phyloP scores from a whole-genome alignment of 1,284 basidiomycete species.

The Cryptococcus sp. region DNA sequence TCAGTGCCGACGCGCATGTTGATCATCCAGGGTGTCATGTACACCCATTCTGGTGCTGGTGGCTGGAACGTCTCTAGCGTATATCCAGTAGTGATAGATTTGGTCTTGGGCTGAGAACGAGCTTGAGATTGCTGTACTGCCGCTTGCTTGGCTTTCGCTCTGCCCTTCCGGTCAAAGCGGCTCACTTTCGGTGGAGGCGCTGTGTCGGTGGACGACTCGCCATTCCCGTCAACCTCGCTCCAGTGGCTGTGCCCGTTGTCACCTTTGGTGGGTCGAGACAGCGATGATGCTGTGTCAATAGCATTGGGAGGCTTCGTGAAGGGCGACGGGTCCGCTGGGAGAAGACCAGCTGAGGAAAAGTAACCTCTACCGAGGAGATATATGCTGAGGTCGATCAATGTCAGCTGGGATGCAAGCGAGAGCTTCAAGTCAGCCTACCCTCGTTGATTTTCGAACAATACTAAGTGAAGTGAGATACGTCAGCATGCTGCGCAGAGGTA shows the following conservation, averaged over 20 bases:
- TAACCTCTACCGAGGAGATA: slow-evolving; percentile 47
- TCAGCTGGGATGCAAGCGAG: neutral
- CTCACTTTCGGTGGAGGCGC: neutral
- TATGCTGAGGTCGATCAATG: slow-evolving; percentile 28
- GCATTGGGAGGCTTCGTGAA: slow-evolving; percentile 42
- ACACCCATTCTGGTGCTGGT: slow-evolving; percentile 49
- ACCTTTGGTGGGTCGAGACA: slow-evolving; percentile 6
- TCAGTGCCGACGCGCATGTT: slow-evolving; percentile 53
- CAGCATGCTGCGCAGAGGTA: neutral
- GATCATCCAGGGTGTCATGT: slow-evolving; percentile 52
- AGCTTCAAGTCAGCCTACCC: slow-evolving; percentile 35
- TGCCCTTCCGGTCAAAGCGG: slow-evolving; percentile 1
- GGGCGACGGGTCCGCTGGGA: slow-evolving; percentile 49
- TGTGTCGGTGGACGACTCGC: neutral
- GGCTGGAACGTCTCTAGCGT: slow-evolving; percentile 47
- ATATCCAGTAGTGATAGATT: slow-evolving; percentile 48
- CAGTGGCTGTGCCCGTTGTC: neutral
- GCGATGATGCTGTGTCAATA: slow-evolving; percentile 25
- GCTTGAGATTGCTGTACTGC: neutral
- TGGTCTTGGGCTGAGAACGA: neutral
- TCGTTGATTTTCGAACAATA: slow-evolving; percentile 54
- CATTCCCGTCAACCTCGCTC: neutral
- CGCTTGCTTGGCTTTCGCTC: slow-evolving; percentile 1
- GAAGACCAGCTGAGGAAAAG: slow-evolving; percentile 45
- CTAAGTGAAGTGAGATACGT: slow-evolving; percentile 21